A percentile compares a stretch with the other conserved stretches of the same genome.
These are phyloP conservation scores for Pyrenochaeta sp. DNA, from an alignment of 2,329 filamentous ascomycete genomes.

Conservation along the genomic window DNA sequence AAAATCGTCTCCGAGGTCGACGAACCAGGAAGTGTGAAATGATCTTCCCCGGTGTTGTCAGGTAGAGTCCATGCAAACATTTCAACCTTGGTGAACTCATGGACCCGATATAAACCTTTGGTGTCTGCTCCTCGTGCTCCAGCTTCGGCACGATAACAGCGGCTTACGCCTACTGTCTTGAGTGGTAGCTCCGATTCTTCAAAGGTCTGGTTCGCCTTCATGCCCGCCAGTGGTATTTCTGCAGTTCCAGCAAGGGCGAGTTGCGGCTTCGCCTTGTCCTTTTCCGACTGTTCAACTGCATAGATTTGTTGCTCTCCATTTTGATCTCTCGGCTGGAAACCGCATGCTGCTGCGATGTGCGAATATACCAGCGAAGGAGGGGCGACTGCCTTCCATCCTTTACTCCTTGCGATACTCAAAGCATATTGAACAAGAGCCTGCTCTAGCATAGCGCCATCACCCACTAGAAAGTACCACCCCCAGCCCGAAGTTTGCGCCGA, in stretches of 20 bases:
- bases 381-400: constrained; percentile 80
- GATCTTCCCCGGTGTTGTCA: constrained; percentile 48
- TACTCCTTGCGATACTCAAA: constrained; percentile 72
- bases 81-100: constrained; percentile 98
- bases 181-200: constrained; percentile 72
- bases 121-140: constrained; percentile 88
- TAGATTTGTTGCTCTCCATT: constrained; percentile 94
- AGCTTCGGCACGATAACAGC: constrained; percentile 96
- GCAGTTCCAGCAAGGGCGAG: constrained; percentile 86
- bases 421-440: constrained; percentile 92
- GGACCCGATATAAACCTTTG: constrained; percentile 93
- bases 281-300: constrained; percentile 70
- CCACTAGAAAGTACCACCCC: constrained; percentile 98
- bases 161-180: constrained; percentile 81
- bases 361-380: constrained; percentile 92
- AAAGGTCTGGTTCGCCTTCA: constrained; percentile 79
- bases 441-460: constrained; percentile 91
- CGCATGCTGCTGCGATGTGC: constrained; percentile 88
- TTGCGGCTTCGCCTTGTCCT: constrained; percentile 69
- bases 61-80: constrained; percentile 90
- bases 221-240: constrained; percentile 91
- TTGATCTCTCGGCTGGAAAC: constrained; percentile 91
- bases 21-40: constrained; percentile 38
- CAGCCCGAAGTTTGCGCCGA: constrained; percentile 86
- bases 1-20: constrained; percentile 68